phyloP scores from a whole-genome alignment of 192 early-diverging fungal species.

The Gamsiella multidivaricata region DNA sequence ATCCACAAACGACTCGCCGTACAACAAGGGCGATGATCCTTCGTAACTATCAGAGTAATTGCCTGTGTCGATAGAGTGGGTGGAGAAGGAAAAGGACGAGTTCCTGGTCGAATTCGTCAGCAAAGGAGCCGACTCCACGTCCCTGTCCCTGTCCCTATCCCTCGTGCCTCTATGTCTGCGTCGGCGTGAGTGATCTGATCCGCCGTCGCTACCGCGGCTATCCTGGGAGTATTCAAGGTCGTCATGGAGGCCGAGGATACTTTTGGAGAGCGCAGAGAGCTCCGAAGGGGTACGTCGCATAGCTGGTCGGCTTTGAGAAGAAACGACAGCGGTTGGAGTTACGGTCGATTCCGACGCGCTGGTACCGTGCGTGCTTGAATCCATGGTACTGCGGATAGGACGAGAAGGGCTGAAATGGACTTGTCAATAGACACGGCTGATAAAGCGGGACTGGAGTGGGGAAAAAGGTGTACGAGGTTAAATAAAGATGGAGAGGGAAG shows the following conservation, averaged over 20 bases:
- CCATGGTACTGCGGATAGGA: not conserved
- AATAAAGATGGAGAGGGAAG: not conserved
- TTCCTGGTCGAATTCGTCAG: slow-evolving; percentile 8
- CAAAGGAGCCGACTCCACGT: slow-evolving; percentile 11
- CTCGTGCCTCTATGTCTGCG: slow-evolving; percentile 7
- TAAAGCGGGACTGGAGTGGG: too few relatives aligned
- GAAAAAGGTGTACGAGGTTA: not conserved
- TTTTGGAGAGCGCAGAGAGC: slow-evolving; percentile 38
- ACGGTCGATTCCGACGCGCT: slow-evolving; percentile 3
- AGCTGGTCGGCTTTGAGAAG: not conserved
- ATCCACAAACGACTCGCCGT: slow-evolving; percentile 39
- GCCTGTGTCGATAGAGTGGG: slow-evolving; percentile 26
- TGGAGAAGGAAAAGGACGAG: slow-evolving; percentile 34
- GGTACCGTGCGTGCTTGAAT: too few relatives aligned
- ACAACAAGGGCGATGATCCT: slow-evolving; percentile 28
- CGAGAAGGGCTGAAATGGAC: not conserved
- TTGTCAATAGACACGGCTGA: too few relatives aligned
- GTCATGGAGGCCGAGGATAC: slow-evolving; percentile 39
- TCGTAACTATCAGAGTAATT: slow-evolving; percentile 35
- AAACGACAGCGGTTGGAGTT: not conserved
- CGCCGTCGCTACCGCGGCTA: slow-evolving; percentile 5
- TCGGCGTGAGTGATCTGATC: slow-evolving; percentile 13
- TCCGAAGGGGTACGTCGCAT: slow-evolving; percentile 15
- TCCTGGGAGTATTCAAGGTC: slow-evolving; percentile 15
- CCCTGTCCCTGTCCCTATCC: not conserved